These are phyloP conservation scores for Cochlearia excelsa DNA, from an alignment of 345 rosid species.

Conservation along the genomic window DNA sequence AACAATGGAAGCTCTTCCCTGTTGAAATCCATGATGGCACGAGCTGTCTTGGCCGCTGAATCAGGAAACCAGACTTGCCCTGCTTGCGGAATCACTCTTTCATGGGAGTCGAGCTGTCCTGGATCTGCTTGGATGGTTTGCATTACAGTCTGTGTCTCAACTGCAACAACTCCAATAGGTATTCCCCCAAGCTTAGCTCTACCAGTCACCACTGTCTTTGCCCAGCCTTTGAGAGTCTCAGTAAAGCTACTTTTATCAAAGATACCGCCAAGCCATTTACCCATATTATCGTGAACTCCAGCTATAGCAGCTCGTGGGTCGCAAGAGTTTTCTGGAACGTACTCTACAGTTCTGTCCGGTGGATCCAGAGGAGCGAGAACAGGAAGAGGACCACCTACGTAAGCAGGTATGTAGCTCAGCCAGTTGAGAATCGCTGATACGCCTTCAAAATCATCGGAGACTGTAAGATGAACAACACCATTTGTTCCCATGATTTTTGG, in stretches of 20 bases:
- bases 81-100: constrained; percentile 96
- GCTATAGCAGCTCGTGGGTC: constrained; percentile 98
- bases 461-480: constrained; percentile 97
- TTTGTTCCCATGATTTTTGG: constrained; percentile 99
- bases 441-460: constrained; percentile 97
- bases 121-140: constrained; percentile 99
- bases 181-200: constrained; percentile 99
- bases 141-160: constrained; percentile 98
- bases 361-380: constrained; percentile 59
- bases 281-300: constrained; percentile 56
- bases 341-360: constrained; percentile 85
- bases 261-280: constrained; percentile 95
- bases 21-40: constrained; percentile 93
- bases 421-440: constrained; percentile 86
- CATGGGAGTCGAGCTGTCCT: constrained; percentile 99
- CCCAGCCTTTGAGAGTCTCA: constrained; percentile 98
- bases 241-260: constrained; percentile 92
- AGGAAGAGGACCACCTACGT: constrained; percentile 80
- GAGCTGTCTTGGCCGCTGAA: constrained; percentile 96
- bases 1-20: constrained; percentile 91
- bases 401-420: constrained; percentile 87
- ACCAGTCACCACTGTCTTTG: constrained; percentile 99
- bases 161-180: constrained; percentile 96
- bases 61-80: constrained; percentile 99
- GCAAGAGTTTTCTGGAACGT: constrained; percentile 81